Evolutionary conservation across 352 stramenopile species (phyloP), one percentile per base, ranked within the genome.

Genomic region (Pythium pectinolyticum): DNA sequence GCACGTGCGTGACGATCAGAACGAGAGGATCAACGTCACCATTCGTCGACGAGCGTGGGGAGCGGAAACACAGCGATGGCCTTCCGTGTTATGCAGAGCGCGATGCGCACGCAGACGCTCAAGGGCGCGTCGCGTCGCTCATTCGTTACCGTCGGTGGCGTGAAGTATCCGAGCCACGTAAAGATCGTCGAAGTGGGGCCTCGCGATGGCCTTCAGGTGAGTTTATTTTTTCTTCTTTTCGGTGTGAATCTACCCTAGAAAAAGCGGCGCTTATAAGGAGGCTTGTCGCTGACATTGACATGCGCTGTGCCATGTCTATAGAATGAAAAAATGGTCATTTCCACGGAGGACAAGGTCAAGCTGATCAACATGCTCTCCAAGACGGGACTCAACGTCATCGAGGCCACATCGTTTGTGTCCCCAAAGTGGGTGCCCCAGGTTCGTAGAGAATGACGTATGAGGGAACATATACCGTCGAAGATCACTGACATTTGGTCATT

Each of bases 351-450:
- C 58, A 99, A 99, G 70, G 78, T 99, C 15, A 72, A 84, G 57
- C 66, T 98, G 14, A 95, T 98, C 68, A 82, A 97, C 43, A 75
- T 88, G 67, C 80, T 99, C 43, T 92, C 87, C 45, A 70, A 92
- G 5, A 89, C 96, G 17, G 96, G 96, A 1, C 80, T 98, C 17
- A 74, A 67, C 6, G 81, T 78, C 5, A 97, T 99, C 57, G 96
- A 99, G 75, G 80, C 91, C 7, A 98, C 93, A 47, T 86, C 91
- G 14, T 99, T 99, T 63, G 96, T 99, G 15, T 98, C 95, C 9
- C 92, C 94, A 20, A 98, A 98, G 72, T 99, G 96, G 94, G 92
- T 99, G 19, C 96, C 96, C 12, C 92, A 98, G 76, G 84, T 94
- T 34, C 40, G 61, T 58, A 17, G 11, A 2, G 31, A 2, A 43